Evolutionary conservation across 1,284 basidiomycete genomes (phyloP), one percentile per base, ranked within the genome.

Genomic region (Salmacisia buchloeana): DNA sequence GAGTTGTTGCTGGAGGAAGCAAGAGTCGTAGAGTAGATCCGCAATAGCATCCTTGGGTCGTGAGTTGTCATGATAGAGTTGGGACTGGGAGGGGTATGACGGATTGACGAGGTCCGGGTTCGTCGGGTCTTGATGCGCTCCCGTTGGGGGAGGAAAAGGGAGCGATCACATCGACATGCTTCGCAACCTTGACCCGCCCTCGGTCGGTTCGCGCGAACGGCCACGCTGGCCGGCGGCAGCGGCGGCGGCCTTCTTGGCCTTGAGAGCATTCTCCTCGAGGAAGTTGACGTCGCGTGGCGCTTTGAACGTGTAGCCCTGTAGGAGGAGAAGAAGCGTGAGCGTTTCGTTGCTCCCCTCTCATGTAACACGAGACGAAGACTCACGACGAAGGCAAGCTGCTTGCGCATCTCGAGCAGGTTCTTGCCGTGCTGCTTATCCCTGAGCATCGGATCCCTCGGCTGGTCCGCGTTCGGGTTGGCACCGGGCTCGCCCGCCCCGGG

Each of bases 371-470:
- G 34, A 49, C 25, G 21, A 29, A 36, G 9, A 59, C 62, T 63
- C 58, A 63, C 90, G 60, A 89, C 90, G 80, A 93, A 93, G 9
- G 91, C 91, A 61, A 92, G 84, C 68, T 88, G 87, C 82, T 97
- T 97, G 73, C 94, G 87, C 70, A 94, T 88, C 76, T 91, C 87
- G 72, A 97, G 84, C 65, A 96, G 87, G 76, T 91, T 86, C 65
- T 86, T 85, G 29, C 94, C 93, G 76, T 96, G 88, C 60, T 87
- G 83, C 77, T 87, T 88, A 82, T 96, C 86, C 61, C 88, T 85
- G 61, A 97, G 84, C 75, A 97, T 83, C 10, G 91, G 92, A 81
- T 97, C 94, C 68, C 89, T 86, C 27, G 92, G 92, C 59, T 87
- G 86, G 74, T 93, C 89, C 1, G 66, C 68, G 2, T 66, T 45